Conservation (phyloP, 148 eudicot genomes). For the Suaeda aralocaspica region DNA sequence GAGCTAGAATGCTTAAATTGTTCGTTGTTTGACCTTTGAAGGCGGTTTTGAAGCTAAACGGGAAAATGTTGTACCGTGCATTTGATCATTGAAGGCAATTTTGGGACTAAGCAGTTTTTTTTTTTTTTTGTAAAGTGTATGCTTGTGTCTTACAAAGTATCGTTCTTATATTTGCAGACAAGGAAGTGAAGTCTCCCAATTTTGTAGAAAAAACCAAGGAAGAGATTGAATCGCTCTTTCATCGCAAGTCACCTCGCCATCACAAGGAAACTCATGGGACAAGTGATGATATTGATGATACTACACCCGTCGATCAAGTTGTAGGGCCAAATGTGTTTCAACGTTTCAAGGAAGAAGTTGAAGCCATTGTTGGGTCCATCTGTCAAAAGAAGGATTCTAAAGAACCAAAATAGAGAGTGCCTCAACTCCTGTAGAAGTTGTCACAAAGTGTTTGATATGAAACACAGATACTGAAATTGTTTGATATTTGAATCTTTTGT, state of each 20-base stretch:
- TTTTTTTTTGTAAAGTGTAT: too few species aligned
- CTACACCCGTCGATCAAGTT: conserved; percentile 55
- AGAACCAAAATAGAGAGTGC: conserved; percentile 23
- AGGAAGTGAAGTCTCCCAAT: conserved; percentile 47
- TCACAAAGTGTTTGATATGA: not conserved
- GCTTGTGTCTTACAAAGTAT: not conserved
- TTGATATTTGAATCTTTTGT: too few species aligned
- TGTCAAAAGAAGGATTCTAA: conserved; percentile 53
- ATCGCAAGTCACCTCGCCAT: conserved; percentile 42
- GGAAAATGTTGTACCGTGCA: too few species aligned
- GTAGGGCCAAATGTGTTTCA: conserved; percentile 65
- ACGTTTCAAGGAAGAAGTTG: conserved; percentile 84
- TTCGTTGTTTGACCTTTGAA: too few species aligned
- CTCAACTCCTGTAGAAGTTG: not conserved
- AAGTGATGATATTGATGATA: conserved; percentile 71
- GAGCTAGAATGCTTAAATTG: too few species aligned
- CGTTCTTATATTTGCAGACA: conserved; percentile 19
- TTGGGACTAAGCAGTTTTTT: too few species aligned
- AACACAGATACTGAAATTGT: too few species aligned
- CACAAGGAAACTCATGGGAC: conserved; percentile 82
- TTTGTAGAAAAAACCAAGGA: conserved; percentile 40
- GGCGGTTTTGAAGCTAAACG: too few species aligned
- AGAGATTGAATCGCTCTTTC: conserved; percentile 30
- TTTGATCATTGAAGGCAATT: too few species aligned
- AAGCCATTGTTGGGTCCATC: conserved; percentile 61